phyloP scores from a whole-genome alignment of 768 basidiomycete genomes.

The Macrocybe gigantea region DNA sequence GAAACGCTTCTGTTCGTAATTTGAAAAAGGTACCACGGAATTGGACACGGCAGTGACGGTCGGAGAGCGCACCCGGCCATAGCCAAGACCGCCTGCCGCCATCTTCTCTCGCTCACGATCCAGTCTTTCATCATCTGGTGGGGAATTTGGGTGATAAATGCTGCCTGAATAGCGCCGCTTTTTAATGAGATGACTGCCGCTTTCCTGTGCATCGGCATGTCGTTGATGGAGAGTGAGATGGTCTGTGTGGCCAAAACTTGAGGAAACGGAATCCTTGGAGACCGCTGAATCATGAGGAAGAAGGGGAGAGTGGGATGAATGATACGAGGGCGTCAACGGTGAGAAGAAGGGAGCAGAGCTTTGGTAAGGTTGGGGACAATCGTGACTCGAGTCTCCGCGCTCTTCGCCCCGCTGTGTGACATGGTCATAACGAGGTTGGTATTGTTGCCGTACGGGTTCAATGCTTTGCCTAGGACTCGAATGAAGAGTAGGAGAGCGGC shows the following conservation, averaged over 20 bases:
- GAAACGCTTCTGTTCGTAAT: constrained; percentile 10
- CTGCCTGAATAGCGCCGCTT: constrained; percentile 40
- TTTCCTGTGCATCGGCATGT: not conserved
- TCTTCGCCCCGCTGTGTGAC: no score
- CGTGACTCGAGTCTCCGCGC: no score
- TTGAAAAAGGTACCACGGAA: constrained; percentile 19
- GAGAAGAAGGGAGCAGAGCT: no score
- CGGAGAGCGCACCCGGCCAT: constrained; percentile 22
- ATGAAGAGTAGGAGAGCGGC: no score
- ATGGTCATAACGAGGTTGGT: no score
- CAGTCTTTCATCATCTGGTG: constrained; percentile 22
- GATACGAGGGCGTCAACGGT: no score
- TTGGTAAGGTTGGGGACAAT: no score
- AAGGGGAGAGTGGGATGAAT: no score
- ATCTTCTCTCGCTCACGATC: constrained; percentile 25
- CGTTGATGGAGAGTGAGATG: constrained; percentile 1
- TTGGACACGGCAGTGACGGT: constrained; percentile 12
- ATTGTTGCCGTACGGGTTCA: no score
- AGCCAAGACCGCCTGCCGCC: constrained; percentile 25
- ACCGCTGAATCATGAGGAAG: no score
- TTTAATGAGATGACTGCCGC: constrained; percentile 24
- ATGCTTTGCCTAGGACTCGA: no score
- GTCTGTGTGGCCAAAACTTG: constrained; percentile 6
- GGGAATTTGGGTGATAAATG: constrained; percentile 16
- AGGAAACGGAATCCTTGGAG: no score